Evolutionary conservation across 768 basidiomycete genomes (phyloP).

Genomic region (Psilocybe subaeruginosa): DNA sequence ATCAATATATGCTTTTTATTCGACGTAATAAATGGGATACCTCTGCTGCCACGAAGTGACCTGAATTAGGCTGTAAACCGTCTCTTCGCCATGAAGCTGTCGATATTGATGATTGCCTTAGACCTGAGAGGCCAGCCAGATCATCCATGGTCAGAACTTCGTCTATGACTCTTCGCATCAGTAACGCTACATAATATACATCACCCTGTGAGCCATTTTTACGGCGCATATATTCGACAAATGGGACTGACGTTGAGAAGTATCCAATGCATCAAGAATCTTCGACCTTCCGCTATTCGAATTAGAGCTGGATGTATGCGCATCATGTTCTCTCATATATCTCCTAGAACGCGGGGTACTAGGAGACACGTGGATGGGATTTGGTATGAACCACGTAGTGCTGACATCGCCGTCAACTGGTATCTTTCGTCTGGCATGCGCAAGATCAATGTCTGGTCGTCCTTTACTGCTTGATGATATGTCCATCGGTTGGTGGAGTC

Average conservation of each 20-base stretch:
- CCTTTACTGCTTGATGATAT: constrained; percentile 1
- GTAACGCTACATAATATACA: constrained; percentile 29
- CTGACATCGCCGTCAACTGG: neutral
- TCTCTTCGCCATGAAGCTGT: neutral
- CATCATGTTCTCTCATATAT: constrained; percentile 10
- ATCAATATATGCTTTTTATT: neutral
- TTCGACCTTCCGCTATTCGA: constrained; percentile 29
- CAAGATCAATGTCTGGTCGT: constrained; percentile 27
- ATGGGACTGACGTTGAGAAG: constrained; percentile 43
- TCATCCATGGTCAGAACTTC: constrained; percentile 47
- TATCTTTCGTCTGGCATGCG: constrained; percentile 29
- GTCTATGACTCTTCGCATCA: constrained; percentile 39
- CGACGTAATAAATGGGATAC: neutral
- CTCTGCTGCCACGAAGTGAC: neutral
- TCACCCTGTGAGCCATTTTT: constrained; percentile 6
- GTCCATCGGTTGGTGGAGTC: neutral
- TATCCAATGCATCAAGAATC: constrained; percentile 44
- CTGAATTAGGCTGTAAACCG: neutral
- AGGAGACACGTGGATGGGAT: constrained; percentile 24
- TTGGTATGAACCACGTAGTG: constrained; percentile 26
- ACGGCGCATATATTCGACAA: neutral
- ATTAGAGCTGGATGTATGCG: constrained; percentile 27
- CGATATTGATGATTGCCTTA: neutral
- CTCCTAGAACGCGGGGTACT: constrained; percentile 22
- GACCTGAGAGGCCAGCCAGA: constrained; percentile 38